A percentile compares a stretch with the other conserved stretches of the same genome.
Conservation (phyloP, 768 basidiomycete genomes). For the Hygrophorus pudorinus region DNA sequence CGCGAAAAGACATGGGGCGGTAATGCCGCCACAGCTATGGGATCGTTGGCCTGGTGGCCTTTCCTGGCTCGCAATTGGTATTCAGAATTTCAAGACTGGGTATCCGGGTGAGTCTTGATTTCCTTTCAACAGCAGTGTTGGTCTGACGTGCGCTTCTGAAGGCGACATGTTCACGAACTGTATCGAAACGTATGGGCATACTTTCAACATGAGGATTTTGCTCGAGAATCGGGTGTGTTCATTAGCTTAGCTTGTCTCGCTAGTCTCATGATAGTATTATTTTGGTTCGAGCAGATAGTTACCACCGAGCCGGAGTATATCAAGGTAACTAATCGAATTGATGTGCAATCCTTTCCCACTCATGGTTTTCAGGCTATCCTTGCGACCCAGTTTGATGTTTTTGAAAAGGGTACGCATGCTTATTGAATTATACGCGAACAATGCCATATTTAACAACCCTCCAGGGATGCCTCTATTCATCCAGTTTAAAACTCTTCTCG, state of each 20-base stretch:
- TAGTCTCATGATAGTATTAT: too few relatives aligned
- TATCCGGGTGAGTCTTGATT: slow-evolving; percentile 22
- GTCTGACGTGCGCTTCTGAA: slow-evolving; percentile 5
- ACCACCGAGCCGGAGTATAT: slow-evolving; percentile 37
- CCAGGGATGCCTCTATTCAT: slow-evolving; percentile 17
- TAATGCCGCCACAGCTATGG: slow-evolving; percentile 20
- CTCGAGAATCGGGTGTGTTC: slow-evolving; percentile 21
- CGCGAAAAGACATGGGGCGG: slow-evolving; percentile 22
- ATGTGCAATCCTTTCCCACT: not conserved
- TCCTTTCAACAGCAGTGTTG: slow-evolving; percentile 6
- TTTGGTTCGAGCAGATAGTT: slow-evolving; percentile 21
- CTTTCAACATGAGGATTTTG: slow-evolving; percentile 18
- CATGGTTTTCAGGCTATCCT: slow-evolving; percentile 24
- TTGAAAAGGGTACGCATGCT: slow-evolving; percentile 28
- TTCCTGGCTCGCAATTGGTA: slow-evolving; percentile 10
- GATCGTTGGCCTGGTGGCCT: slow-evolving; percentile 18
- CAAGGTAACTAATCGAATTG: slow-evolving; percentile 20
- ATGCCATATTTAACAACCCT: not conserved
- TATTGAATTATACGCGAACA: slow-evolving; percentile 5
- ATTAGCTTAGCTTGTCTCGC: not conserved
- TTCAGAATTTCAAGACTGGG: slow-evolving; percentile 19
- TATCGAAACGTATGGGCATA: slow-evolving; percentile 13
- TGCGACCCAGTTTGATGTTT: slow-evolving; percentile 36
- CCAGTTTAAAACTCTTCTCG: slow-evolving; percentile 30
- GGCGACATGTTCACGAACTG: slow-evolving; percentile 18